Evolutionary conservation across 176 grass and related monocot species (phyloP).

Genomic region (Coix lacrymajobi): DNA sequence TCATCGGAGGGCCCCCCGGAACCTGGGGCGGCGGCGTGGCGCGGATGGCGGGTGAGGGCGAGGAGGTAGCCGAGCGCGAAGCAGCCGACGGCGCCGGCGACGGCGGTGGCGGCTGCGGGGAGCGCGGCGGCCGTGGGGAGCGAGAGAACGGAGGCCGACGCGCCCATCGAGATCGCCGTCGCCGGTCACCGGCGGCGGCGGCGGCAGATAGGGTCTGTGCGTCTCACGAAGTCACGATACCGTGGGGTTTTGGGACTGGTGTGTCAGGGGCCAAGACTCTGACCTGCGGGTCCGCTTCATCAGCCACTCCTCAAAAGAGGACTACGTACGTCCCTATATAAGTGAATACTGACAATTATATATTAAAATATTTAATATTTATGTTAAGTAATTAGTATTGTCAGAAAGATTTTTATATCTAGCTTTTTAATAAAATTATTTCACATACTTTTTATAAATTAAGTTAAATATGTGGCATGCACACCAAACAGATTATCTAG

Average conservation of each 20-base stretch:
- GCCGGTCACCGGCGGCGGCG: constrained; percentile 37
- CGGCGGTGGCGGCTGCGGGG: constrained; percentile 28
- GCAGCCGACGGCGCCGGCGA: constrained; percentile 69
- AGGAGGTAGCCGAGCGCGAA: constrained; percentile 84
- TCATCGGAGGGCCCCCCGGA: constrained; percentile 10
- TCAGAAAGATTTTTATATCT: no score
- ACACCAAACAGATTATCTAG: no score
- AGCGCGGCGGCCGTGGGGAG: constrained; percentile 29
- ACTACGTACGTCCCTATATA: no score
- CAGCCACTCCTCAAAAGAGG: no score
- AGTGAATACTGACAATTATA: no score
- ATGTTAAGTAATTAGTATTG: no score
- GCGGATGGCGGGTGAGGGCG: constrained; percentile 35
- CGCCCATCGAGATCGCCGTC: constrained; percentile 43
- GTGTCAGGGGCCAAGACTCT: background rate
- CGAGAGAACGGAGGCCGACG: constrained; percentile 20
- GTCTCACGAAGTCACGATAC: background rate
- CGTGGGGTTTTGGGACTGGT: background rate
- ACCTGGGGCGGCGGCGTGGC: background rate
- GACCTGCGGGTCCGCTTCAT: background rate
- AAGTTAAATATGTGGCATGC: no score
- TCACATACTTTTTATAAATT: no score
- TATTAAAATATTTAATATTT: no score
- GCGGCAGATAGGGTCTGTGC: background rate
- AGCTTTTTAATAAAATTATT: no score